Evolutionary conservation across 768 basidiomycete species (phyloP).

Genomic region (Candolleomyces efflorescens): DNA sequence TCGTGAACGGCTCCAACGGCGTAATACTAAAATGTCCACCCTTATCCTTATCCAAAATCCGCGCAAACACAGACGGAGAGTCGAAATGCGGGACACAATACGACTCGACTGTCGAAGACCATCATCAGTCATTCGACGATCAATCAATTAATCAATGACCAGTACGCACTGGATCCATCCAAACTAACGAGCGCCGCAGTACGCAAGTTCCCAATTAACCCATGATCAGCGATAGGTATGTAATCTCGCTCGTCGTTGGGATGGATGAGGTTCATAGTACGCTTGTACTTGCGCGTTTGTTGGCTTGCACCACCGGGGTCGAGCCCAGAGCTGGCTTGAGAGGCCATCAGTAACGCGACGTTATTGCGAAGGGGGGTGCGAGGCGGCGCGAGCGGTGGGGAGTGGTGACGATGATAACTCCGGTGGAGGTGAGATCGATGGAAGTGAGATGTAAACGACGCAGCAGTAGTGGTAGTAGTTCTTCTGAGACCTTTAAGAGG

Average conservation of each 20-base stretch:
- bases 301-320: not conserved
- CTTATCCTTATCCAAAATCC: constrained; percentile 85
- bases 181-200: constrained; percentile 82
- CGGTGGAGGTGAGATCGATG: too few relatives aligned
- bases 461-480: too few relatives aligned
- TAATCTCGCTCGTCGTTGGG: constrained; percentile 61
- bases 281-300: constrained; percentile 13
- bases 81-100: constrained; percentile 94
- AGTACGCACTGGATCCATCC: constrained; percentile 68
- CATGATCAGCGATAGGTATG: constrained; percentile 75
- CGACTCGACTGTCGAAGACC: constrained; percentile 84
- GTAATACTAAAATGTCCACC: constrained; percentile 91
- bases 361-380: too few relatives aligned
- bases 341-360: too few relatives aligned
- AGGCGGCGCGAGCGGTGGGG: too few relatives aligned
- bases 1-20: constrained; percentile 63
- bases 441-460: too few relatives aligned
- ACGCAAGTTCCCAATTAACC: constrained; percentile 79
- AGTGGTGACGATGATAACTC: too few relatives aligned
- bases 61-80: constrained; percentile 87
- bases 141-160: not conserved
- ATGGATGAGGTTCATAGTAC: constrained; percentile 51
- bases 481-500: too few relatives aligned
- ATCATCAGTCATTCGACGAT: too few relatives aligned
- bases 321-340: too few relatives aligned